Evolutionary conservation across 169 alveolate species (phyloP).

Genomic region (Plasmodium cynomolgi): DNA sequence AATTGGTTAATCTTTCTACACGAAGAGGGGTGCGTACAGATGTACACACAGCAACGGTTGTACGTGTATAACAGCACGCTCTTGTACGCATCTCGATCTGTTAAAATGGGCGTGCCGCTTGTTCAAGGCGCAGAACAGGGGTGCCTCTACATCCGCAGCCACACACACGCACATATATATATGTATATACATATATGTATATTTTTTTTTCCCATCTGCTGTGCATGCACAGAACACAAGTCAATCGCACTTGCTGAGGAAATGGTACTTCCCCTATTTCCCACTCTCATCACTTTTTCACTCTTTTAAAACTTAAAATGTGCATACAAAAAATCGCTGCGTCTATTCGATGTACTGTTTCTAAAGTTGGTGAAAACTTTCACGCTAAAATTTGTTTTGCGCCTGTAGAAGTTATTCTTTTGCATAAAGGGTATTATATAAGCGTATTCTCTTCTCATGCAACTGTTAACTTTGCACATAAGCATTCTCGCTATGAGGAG

Average conservation of each 20-base stretch:
- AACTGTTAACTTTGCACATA: conserved; percentile 48
- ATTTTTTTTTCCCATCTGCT: not conserved
- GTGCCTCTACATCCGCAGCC: not conserved
- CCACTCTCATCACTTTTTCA: conserved; percentile 1
- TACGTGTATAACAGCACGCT: not conserved
- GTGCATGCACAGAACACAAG: not conserved
- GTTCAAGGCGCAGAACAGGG: not conserved
- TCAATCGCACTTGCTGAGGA: not conserved
- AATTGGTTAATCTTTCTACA: not conserved
- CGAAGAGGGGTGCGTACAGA: not conserved
- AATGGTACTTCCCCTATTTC: not conserved
- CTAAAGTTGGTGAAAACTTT: conserved; percentile 45
- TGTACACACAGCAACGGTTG: not conserved
- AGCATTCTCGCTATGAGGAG: conserved; percentile 45
- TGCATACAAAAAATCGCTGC: conserved; percentile 50
- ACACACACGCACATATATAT: not conserved
- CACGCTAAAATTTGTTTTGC: conserved; percentile 30
- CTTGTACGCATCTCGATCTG: not conserved
- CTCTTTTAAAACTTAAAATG: conserved; percentile 39
- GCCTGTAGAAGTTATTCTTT: conserved; percentile 14
- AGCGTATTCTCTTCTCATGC: conserved; percentile 58
- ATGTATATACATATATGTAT: too few relatives aligned
- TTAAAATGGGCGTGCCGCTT: not conserved
- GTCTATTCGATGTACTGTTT: conserved; percentile 44
- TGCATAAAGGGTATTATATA: conserved; percentile 53